These are phyloP conservation scores for Thielaviopsis populi DNA, from an alignment of 2,329 filamentous ascomycete species.

Conservation along the genomic window DNA sequence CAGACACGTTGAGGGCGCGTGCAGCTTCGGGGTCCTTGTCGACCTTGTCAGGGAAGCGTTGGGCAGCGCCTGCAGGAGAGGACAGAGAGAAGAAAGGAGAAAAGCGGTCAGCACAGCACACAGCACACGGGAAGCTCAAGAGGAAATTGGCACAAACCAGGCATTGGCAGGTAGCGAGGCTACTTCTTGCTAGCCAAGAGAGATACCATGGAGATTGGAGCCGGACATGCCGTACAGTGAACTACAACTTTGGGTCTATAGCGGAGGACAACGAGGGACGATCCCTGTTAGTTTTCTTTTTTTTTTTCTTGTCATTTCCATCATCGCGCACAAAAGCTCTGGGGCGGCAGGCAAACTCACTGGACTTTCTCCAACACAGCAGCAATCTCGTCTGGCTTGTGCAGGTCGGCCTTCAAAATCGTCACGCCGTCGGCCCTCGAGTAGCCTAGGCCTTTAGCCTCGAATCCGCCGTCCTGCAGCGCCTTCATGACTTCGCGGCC, in stretches of 20 bases:
- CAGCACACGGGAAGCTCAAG: background rate
- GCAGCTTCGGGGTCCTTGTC: conserved; percentile 65
- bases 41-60: conserved; percentile 76
- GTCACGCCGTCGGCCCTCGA: conserved; percentile 56
- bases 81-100: conserved; percentile 7
- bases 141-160: background rate
- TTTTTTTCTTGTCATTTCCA: background rate
- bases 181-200: background rate
- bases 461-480: conserved; percentile 32
- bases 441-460: conserved; percentile 57
- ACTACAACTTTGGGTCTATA: conserved; percentile 64
- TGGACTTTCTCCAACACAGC: conserved; percentile 37
- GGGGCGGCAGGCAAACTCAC: conserved; percentile 27
- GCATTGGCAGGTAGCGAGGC: background rate
- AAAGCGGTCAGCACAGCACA: background rate
- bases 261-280: background rate
- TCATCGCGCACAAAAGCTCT: too few relatives aligned
- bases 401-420: conserved; percentile 45
- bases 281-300: background rate
- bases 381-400: conserved; percentile 32
- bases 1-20: conserved; percentile 56
- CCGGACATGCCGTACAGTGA: conserved; percentile 47
- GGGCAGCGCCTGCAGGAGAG: conserved; percentile 52
- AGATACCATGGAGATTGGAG: background rate
- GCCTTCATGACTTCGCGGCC: conserved; percentile 61